Evolutionary conservation across 352 stramenopile genomes (phyloP).

Genomic region (Globisporangium nagaii): DNA sequence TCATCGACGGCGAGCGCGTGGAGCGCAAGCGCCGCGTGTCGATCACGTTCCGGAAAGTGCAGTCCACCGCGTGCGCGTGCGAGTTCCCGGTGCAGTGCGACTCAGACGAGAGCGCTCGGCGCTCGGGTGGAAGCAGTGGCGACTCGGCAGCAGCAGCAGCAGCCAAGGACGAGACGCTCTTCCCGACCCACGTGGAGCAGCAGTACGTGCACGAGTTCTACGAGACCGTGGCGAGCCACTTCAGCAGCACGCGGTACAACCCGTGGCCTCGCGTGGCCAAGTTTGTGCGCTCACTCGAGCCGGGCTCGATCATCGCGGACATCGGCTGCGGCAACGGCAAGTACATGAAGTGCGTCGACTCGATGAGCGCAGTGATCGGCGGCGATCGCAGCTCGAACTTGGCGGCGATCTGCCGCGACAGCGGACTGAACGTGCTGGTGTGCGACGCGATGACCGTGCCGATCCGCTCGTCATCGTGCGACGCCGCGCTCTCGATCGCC

Average conservation of each 20-base stretch:
- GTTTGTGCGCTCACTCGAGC: conserved; percentile 56
- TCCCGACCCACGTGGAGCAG: conserved; percentile 64
- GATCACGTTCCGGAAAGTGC: conserved; percentile 87
- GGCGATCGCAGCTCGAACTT: conserved; percentile 65
- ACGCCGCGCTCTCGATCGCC: conserved; percentile 79
- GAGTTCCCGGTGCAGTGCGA: conserved; percentile 70
- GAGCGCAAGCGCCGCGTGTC: conserved; percentile 64
- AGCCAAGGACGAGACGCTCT: conserved; percentile 15
- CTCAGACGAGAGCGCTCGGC: not conserved
- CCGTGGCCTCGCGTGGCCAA: conserved; percentile 68
- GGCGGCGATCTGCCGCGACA: conserved; percentile 53
- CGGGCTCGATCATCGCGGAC: conserved; percentile 66
- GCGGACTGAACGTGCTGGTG: conserved; percentile 66
- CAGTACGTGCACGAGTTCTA: conserved; percentile 86
- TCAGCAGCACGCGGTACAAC: conserved; percentile 85
- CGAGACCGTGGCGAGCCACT: conserved; percentile 76
- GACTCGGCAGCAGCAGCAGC: not conserved
- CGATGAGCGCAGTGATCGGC: conserved; percentile 45
- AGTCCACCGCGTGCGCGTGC: conserved; percentile 58
- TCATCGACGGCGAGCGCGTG: conserved; percentile 71
- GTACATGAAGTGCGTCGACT: conserved; percentile 82
- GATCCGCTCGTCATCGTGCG: conserved; percentile 66
- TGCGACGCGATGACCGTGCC: conserved; percentile 68
- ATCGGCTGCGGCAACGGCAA: conserved; percentile 86
- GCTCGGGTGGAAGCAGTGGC: not conserved